These are phyloP conservation scores for Hericium alpestre DNA, from an alignment of 768 basidiomycete genomes.

Conservation along the genomic window DNA sequence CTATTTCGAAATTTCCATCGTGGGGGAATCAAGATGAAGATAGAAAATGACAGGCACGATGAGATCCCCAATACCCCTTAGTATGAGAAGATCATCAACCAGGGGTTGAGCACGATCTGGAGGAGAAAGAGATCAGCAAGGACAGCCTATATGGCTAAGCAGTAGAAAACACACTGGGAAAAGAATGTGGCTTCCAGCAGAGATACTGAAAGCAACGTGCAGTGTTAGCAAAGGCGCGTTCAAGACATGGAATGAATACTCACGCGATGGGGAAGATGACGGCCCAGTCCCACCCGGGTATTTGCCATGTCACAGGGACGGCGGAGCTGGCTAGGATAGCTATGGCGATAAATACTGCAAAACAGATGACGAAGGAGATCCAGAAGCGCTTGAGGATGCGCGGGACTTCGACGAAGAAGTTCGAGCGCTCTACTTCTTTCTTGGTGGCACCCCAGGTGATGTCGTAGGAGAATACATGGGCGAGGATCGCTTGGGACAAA, in stretches of 20 bases:
- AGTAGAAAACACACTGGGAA: constrained; percentile 42
- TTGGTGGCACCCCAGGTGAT: constrained; percentile 50
- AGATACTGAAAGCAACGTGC: constrained; percentile 33
- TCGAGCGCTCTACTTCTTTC: constrained; percentile 81
- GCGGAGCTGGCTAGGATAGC: constrained; percentile 42
- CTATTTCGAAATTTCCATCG: no score
- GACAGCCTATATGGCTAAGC: constrained; percentile 16
- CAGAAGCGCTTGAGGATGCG: constrained; percentile 75
- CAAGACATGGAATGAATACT: constrained; percentile 20
- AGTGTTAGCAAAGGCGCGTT: background rate
- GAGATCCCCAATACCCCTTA: constrained; percentile 10
- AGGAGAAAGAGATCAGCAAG: background rate
- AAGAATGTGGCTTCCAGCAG: constrained; percentile 54
- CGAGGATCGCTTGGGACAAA: constrained; percentile 39
- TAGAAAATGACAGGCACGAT: no score
- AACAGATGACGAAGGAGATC: constrained; percentile 48
- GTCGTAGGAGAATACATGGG: constrained; percentile 52
- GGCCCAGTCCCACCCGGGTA: constrained; percentile 57
- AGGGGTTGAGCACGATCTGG: constrained; percentile 77
- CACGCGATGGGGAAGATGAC: constrained; percentile 66
- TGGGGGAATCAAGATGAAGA: no score
- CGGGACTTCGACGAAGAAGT: constrained; percentile 87
- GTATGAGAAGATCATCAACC: constrained; percentile 78
- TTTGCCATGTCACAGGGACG: constrained; percentile 54
- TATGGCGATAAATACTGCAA: constrained; percentile 41